Conservation (phyloP, 2,329 filamentous ascomycete species). For the Colletotrichum neosansevieriae region DNA sequence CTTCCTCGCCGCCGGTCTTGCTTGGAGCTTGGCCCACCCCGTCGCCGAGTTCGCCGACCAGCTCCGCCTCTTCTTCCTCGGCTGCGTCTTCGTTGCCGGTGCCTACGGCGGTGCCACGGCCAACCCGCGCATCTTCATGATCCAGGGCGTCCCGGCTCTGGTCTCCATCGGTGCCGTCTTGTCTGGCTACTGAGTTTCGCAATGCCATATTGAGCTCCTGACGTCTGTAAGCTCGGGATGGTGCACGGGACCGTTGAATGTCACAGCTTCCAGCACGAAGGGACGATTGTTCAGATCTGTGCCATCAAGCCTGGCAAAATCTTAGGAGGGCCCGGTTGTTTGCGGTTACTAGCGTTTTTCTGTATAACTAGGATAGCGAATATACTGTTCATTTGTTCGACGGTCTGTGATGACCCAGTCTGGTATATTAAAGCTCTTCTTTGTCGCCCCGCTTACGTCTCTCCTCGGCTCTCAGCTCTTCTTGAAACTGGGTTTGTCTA, state of each 20-base stretch:
- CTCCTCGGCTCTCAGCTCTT: conserved; percentile 27
- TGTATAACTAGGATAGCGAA: conserved; percentile 14
- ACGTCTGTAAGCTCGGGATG: too few relatives aligned
- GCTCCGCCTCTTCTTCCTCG: conserved; percentile 61
- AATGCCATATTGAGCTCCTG: background rate
- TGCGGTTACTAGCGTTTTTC: conserved; percentile 7
- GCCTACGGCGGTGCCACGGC: conserved; percentile 58
- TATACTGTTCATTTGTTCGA: background rate
- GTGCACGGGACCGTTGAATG: too few relatives aligned
- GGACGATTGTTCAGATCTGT: too few relatives aligned
- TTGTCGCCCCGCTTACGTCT: conserved; percentile 24
- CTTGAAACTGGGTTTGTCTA: conserved; percentile 25
- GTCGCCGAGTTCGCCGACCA: conserved; percentile 55
- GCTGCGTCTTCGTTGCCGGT: conserved; percentile 59
- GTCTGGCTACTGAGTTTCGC: conserved; percentile 40
- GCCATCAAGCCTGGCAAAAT: too few relatives aligned
- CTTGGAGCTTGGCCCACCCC: conserved; percentile 62
- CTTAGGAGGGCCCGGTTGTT: background rate
- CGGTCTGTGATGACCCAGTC: too few relatives aligned
- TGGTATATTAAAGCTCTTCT: conserved; percentile 21
- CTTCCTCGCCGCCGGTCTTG: conserved; percentile 62
- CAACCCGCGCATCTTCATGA: conserved; percentile 54
- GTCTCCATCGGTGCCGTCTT: conserved; percentile 48
- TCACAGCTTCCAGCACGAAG: too few relatives aligned
- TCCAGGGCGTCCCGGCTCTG: conserved; percentile 56